Conservation (phyloP, 2,329 filamentous ascomycete genomes). For the Aspergillus melleus region DNA sequence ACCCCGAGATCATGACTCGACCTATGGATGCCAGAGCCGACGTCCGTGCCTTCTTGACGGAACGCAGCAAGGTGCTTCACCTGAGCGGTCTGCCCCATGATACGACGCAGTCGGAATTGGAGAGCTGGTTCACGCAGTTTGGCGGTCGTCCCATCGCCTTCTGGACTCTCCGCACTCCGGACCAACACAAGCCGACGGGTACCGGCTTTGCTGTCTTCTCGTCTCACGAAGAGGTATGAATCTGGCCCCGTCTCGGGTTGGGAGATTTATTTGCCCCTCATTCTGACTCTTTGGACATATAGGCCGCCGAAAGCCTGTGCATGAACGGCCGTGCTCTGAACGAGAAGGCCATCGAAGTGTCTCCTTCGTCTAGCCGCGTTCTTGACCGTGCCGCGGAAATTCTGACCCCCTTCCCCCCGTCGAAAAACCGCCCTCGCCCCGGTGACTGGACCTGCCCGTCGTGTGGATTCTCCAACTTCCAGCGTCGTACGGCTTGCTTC, state of each 20-base stretch:
- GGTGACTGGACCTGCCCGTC: constrained; percentile 99
- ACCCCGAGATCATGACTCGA: constrained; percentile 89
- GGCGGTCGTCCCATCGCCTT: constrained; percentile 97
- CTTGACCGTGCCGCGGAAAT: constrained; percentile 95
- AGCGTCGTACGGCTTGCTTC: constrained; percentile 97
- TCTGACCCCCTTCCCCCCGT: constrained; percentile 93
- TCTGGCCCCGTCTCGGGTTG: constrained; percentile 3
- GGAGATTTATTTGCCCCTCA: constrained; percentile 6
- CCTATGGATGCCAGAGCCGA: constrained; percentile 97
- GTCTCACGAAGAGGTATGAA: constrained; percentile 91
- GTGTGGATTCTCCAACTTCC: constrained; percentile 99
- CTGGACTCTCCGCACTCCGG: constrained; percentile 95
- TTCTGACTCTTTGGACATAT: constrained; percentile 7
- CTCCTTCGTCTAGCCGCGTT: constrained; percentile 93
- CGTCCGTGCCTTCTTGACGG: constrained; percentile 90
- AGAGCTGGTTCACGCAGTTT: constrained; percentile 99
- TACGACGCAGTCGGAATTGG: constrained; percentile 95
- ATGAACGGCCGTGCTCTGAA: constrained; percentile 99
- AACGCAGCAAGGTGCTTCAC: constrained; percentile 96
- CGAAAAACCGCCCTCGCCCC: constrained; percentile 95
- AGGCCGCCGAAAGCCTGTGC: constrained; percentile 93
- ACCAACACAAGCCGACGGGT: constrained; percentile 99
- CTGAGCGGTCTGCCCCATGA: constrained; percentile 97
- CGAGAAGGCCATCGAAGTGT: constrained; percentile 98
- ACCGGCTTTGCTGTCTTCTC: constrained; percentile 98